Evolutionary conservation across 2,329 filamentous ascomycete species (phyloP).

Genomic region (Zymoseptoria ardabiliae): DNA sequence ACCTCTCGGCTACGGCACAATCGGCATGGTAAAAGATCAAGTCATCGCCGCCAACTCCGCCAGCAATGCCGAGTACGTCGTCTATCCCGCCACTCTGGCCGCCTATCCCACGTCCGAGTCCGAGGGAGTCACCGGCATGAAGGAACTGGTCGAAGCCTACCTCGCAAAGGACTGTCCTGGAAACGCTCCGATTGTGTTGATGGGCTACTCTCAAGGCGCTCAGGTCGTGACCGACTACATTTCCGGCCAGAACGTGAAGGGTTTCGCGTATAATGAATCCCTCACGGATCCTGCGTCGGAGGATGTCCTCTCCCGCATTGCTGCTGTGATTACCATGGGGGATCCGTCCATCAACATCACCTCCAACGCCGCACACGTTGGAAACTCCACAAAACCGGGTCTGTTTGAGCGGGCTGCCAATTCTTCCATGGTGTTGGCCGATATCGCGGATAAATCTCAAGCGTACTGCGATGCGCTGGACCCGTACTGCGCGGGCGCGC

Average conservation of each 20-base stretch:
- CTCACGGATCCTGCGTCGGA: constrained; percentile 8
- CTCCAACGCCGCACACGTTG: constrained; percentile 12
- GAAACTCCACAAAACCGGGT: constrained; percentile 14
- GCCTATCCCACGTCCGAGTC: constrained; percentile 16
- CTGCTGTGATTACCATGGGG: constrained; percentile 14
- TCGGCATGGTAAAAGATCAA: constrained; percentile 12
- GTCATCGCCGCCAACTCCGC: constrained; percentile 7
- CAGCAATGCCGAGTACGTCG: constrained; percentile 13
- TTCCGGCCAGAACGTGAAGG: constrained; percentile 10
- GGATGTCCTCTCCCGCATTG: constrained; percentile 4
- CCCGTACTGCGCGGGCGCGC: constrained; percentile 13
- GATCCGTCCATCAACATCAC: constrained; percentile 12
- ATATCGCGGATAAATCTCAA: constrained; percentile 4
- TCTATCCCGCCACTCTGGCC: constrained; percentile 14
- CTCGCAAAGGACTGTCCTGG: constrained; percentile 11
- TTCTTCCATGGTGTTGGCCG: constrained; percentile 4
- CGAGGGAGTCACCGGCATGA: constrained; percentile 11
- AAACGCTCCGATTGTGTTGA: constrained; percentile 9
- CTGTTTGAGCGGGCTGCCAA: constrained; percentile 11
- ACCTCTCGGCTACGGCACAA: constrained; percentile 12
- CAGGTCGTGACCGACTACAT: constrained; percentile 15
- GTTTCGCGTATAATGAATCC: constrained; percentile 9
- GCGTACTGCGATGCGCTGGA: constrained; percentile 16
- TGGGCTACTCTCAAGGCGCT: constrained; percentile 21
- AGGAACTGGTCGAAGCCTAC: constrained; percentile 8